Base-by-base conservation (phyloP, 306 rosid species). In the Vigna angularis region DNA sequence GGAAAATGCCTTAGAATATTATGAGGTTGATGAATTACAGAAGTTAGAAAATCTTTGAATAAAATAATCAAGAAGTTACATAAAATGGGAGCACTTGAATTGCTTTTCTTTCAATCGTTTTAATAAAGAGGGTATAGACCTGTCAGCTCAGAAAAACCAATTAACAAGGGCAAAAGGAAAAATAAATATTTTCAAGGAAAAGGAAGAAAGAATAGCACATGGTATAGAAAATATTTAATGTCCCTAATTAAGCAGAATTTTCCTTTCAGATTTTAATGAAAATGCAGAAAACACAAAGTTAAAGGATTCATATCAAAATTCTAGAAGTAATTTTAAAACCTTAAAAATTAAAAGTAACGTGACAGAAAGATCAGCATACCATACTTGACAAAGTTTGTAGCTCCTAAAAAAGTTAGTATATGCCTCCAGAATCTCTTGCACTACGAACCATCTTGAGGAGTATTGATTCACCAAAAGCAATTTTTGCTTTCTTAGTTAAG, bases 401-500 rank as follows among this genome's bases (percentile, higher is more conserved):
- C 72, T 69, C 67, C 55, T 14, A 24, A 42, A 30, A 15, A 0
- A 17, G 65, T 63, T 78, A 51, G 47, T 53, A 16, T 7, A 74
- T 30, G 59, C 44, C 66, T 44, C 45, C 67, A 36, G 44, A 69
- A 70, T 63, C 72, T 64, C 68, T 58, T 36, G 73, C 34, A 53
- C 72, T 16, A 36, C 14, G 42, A 76, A 51, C 51, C 63, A 45
- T 51, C 80, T 74, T 17, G 51, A 66, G 36, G 77, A 52, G 42
- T 49, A 20, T 55, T 75, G 28, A 50, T 71, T 80, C 84, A 83
- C 56, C 80, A 76, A 73, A 68, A 72, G 63, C 76, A 51, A 44
- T 48, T 72, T 53, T 83, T 80, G 4, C 81, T 85, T 83, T 86
- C 89, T 78, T 79, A 91, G 74, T 90, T 70, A 74, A 86, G 85